These are phyloP conservation scores for Solanum chiquidenum DNA, from an alignment of 257 asterid genomes.

Conservation along the genomic window DNA sequence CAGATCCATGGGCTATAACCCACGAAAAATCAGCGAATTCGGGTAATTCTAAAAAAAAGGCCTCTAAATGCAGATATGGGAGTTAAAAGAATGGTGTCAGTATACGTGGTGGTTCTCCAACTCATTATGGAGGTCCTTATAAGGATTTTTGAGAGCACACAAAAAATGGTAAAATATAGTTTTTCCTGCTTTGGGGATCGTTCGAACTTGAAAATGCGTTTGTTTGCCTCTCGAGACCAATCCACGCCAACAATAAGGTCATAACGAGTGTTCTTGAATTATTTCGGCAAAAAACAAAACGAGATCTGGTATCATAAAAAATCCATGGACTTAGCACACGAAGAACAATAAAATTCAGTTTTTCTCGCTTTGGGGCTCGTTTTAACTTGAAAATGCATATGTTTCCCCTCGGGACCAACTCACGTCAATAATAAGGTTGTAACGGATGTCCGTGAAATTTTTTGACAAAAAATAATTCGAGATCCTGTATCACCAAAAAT, in stretches of 20 bases:
- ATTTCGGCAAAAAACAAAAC: too few relatives aligned
- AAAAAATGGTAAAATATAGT: accelerated
- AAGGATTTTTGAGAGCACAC: not conserved
- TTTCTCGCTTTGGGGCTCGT: not conserved
- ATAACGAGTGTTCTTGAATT: too few relatives aligned
- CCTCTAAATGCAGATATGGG: not conserved
- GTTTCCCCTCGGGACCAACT: not conserved
- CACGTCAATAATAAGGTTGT: not conserved
- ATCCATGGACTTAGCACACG: not conserved
- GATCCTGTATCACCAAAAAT: not conserved
- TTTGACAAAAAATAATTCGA: too few relatives aligned
- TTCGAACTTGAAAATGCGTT: too few relatives aligned
- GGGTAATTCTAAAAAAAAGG: too few relatives aligned
- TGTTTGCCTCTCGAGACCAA: too few relatives aligned
- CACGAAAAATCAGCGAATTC: accelerated
- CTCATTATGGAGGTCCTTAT: not conserved
- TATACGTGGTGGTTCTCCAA: too few relatives aligned
- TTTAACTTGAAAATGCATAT: too few relatives aligned
- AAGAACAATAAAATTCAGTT: too few relatives aligned
- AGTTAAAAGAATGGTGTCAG: not conserved
- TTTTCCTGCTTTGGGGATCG: not conserved
- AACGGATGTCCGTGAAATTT: too few relatives aligned
- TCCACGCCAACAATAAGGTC: not conserved
- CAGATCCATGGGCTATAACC: not conserved
- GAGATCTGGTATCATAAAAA: accelerated